A percentile compares a stretch with the other conserved stretches of the same genome.
Conservation (phyloP, 2,329 filamentous ascomycete species). For the Chaetomium globosum region DNA sequence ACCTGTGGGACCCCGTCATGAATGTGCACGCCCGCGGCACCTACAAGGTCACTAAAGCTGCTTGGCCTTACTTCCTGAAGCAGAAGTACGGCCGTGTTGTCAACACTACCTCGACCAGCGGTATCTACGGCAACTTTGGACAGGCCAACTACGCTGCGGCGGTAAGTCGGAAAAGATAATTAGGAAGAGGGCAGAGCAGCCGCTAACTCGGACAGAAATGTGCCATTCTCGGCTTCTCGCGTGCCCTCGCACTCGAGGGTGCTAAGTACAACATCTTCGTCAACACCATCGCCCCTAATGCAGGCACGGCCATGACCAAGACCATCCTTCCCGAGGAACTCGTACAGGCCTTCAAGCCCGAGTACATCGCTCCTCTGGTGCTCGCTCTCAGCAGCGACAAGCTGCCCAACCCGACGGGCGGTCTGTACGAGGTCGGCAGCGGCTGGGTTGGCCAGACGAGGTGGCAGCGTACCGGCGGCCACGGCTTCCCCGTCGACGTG, state of each 20-base stretch:
- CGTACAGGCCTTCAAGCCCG: constrained; percentile 98
- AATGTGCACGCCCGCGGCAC: constrained; percentile 92
- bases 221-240: constrained; percentile 93
- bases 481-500: constrained; percentile 87
- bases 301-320: constrained; percentile 91
- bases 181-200: neutral
- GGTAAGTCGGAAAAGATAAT: constrained; percentile 53
- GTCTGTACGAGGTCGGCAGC: constrained; percentile 90
- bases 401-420: constrained; percentile 80
- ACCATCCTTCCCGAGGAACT: constrained; percentile 95
- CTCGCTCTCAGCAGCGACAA: constrained; percentile 83
- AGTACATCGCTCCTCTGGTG: constrained; percentile 94
- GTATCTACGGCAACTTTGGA: constrained; percentile 98
- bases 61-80: constrained; percentile 96
- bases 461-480: constrained; percentile 90
- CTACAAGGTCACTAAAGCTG: constrained; percentile 95
- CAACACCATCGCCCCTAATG: constrained; percentile 97
- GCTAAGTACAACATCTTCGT: constrained; percentile 97
- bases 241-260: constrained; percentile 88
- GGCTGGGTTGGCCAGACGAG: constrained; percentile 90
- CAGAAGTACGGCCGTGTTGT: constrained; percentile 97
- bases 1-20: constrained; percentile 87
- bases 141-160: constrained; percentile 96
- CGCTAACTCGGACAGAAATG: constrained; percentile 63
- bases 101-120: constrained; percentile 95